A percentile compares a stretch with the other conserved stretches of the same genome.
Evolutionary conservation across 108 stramenopile genomes (phyloP).

Genomic region (Cyclotella atomus): DNA sequence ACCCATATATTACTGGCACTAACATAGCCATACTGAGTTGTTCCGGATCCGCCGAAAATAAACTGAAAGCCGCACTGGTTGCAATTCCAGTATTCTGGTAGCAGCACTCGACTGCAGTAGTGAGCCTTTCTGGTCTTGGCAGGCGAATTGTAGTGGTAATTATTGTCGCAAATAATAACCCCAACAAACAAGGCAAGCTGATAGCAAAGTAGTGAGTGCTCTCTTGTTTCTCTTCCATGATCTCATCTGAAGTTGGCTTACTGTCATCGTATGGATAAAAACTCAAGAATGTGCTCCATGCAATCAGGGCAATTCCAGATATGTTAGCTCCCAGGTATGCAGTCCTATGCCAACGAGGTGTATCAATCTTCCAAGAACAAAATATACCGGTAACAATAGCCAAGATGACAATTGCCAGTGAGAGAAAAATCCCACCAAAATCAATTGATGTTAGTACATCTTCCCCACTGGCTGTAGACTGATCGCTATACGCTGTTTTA

Average conservation of each 20-base stretch:
- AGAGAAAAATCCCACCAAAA: constrained; percentile 28
- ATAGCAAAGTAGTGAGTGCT: constrained; percentile 20
- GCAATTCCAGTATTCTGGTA: constrained; percentile 52
- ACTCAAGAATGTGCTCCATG: constrained; percentile 33
- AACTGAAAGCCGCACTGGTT: constrained; percentile 32
- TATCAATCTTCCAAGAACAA: constrained; percentile 28
- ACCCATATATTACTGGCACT: constrained; percentile 39
- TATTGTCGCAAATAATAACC: constrained; percentile 11
- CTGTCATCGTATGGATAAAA: constrained; percentile 7
- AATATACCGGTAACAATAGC: constrained; percentile 30
- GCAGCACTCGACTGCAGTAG: constrained; percentile 41
- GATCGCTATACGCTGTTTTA: constrained; percentile 28
- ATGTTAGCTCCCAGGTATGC: constrained; percentile 31
- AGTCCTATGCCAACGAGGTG: constrained; percentile 22
- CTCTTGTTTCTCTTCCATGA: background rate
- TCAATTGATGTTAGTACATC: constrained; percentile 26
- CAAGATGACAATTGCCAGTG: constrained; percentile 22
- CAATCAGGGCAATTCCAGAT: constrained; percentile 22
- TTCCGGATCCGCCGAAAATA: constrained; percentile 23
- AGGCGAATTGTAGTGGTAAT: constrained; percentile 10
- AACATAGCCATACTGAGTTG: constrained; percentile 20
- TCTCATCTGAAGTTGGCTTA: constrained; percentile 8
- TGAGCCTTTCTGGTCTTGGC: constrained; percentile 19
- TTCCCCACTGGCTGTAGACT: constrained; percentile 1
- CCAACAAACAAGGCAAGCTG: constrained; percentile 23